Conservation (phyloP, 306 rosid genomes). For the Fagus sylvatica region DNA sequence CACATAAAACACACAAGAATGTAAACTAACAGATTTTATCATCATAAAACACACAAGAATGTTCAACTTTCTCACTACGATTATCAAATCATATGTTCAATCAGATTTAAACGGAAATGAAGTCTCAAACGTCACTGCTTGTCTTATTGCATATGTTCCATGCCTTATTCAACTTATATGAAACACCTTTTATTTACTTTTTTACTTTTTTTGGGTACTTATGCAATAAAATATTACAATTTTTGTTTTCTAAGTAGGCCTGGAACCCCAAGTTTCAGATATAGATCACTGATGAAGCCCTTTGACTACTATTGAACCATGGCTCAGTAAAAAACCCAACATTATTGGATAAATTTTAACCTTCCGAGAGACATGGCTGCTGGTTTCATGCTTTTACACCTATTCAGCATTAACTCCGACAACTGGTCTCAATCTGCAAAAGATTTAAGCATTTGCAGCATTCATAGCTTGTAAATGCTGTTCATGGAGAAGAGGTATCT, state of each 20-base stretch:
- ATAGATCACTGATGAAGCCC: background rate
- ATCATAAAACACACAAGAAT: background rate
- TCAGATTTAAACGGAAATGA: background rate
- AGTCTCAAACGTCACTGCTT: background rate
- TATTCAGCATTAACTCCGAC: slow-evolving; percentile 3
- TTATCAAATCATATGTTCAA: background rate
- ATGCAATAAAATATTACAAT: background rate
- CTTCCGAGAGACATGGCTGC: background rate
- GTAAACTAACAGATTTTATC: background rate
- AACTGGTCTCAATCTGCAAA: slow-evolving; percentile 2
- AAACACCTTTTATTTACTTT: background rate
- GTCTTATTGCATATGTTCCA: background rate
- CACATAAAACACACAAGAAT: too few relatives aligned
- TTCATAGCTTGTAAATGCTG: slow-evolving; percentile 5
- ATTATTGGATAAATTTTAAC: background rate
- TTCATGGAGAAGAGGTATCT: slow-evolving; percentile 25
- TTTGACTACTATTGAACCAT: background rate
- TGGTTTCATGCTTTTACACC: slow-evolving; percentile 4
- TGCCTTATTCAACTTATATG: background rate
- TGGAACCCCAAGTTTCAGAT: background rate
- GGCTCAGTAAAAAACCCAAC: background rate
- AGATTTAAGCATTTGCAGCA: slow-evolving; percentile 21
- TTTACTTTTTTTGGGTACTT: background rate
- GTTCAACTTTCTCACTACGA: background rate
- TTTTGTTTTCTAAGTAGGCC: too few relatives aligned